Base-by-base conservation (phyloP, 2,329 filamentous ascomycete species). In the Beauveria bassiana region DNA sequence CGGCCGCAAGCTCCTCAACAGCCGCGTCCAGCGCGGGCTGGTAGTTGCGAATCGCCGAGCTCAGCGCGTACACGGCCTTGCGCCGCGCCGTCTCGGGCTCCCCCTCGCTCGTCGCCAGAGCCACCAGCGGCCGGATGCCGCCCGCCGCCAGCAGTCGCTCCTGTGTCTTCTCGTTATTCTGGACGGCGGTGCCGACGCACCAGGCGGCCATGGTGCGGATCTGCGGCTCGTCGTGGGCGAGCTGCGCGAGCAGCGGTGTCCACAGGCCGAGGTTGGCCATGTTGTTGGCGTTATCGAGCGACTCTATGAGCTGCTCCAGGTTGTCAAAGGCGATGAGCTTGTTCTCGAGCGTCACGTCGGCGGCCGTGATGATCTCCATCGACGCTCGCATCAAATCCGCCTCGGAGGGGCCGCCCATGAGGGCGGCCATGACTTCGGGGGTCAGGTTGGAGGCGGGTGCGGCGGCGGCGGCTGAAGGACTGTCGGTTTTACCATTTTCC, bases 271-370 rank as follows among this genome's bases (percentile, higher is more conserved):
- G 78, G 31, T 83, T 83, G 66, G 86, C 86, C 68, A 99, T 84
- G 76, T 97, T 96, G 79, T 98, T 99, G 62, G 95, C 93, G 74
- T 99, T 99, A 80, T 99, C 95, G 68, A 98, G 86, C 65, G 85
- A 86, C 79, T 97, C 92, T 69, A 97, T 88, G 63, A 96, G 80
- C 74, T 96, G 91, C 78, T 96, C 93, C 65, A 97, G 89, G 77
- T 97, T 96, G 82, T 96, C 93, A 75, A 96, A 96, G 43, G 93
- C 93, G 62, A 87, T 84, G 59, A 96, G 76, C 73, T 90, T 91
- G 75, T 91, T 85, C 49, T 91, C 88, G 55, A 93, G 80, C 4
- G 84, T 82, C 61, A 88, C 78, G 68, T 83, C 80, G 1, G 77
- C 66, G 20, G 86, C 85, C 10, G 80, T 82, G 70, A 97, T 88